phyloP scores from a whole-genome alignment of 176 grass and related monocot genomes.

The Miscanthus lutarioriparius region DNA sequence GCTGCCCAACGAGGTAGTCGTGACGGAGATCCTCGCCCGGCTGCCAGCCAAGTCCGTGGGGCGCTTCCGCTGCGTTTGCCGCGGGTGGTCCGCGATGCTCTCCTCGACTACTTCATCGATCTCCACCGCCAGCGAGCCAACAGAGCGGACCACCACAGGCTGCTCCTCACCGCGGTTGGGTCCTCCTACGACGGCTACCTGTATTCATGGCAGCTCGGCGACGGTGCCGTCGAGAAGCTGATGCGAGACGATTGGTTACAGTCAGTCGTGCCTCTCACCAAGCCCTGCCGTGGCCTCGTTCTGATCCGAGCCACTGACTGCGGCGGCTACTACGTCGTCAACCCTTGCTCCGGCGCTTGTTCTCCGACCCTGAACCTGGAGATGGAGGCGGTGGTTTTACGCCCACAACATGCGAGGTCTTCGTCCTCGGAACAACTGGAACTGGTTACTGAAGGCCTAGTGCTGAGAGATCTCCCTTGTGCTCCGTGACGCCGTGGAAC shows the following conservation, averaged over 20 bases:
- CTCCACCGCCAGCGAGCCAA: neutral
- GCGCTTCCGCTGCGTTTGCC: neutral
- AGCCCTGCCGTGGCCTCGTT: slow-evolving; percentile 20
- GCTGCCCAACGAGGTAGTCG: neutral
- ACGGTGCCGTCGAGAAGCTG: neutral
- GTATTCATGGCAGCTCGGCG: slow-evolving; percentile 5
- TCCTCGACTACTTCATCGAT: slow-evolving; percentile 4
- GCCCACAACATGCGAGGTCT: slow-evolving; percentile 15
- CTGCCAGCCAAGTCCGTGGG: slow-evolving; percentile 25
- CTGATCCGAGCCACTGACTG: neutral
- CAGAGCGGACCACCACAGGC: neutral
- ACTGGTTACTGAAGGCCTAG: slow-evolving; percentile 11
- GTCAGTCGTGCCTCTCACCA: neutral
- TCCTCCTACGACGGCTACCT: neutral
- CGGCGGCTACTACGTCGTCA: neutral
- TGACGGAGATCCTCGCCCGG: slow-evolving; percentile 20
- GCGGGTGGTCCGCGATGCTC: neutral
- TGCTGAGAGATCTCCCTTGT: neutral
- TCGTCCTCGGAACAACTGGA: neutral
- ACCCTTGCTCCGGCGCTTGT: slow-evolving; percentile 6
- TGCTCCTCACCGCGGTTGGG: neutral
- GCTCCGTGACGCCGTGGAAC: neutral
- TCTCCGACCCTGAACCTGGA: neutral
- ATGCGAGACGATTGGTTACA: neutral
- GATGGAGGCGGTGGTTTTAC: too few species aligned